Evolutionary conservation across 192 early-diverging fungal species (phyloP).

Genomic region (Linnemannia zychae): DNA sequence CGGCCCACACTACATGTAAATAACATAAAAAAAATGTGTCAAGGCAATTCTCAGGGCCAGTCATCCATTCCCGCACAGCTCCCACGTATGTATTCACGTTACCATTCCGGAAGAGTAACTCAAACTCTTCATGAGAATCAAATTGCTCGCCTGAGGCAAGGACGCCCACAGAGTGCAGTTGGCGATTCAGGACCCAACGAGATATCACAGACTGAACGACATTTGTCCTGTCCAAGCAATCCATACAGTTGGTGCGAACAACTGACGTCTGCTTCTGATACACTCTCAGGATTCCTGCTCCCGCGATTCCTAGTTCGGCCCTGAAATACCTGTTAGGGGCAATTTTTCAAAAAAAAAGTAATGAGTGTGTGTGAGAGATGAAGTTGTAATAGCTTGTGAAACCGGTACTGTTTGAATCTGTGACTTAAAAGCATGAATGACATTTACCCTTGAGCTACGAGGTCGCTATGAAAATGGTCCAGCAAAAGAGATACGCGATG

Average conservation of each 20-base stretch:
- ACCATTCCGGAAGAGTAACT: conserved; percentile 84
- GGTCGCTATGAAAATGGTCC: conserved; percentile 78
- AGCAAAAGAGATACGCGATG: conserved; percentile 89
- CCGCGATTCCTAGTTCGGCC: conserved; percentile 30
- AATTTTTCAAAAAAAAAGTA: not conserved
- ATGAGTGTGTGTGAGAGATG: not conserved
- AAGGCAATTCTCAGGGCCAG: not conserved
- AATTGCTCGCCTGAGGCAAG: conserved; percentile 71
- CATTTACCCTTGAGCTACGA: conserved; percentile 66
- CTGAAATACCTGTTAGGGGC: conserved; percentile 66
- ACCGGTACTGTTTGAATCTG: not conserved
- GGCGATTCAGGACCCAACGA: conserved; percentile 74
- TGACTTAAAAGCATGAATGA: not conserved
- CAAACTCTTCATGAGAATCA: conserved; percentile 76
- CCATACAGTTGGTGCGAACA: conserved; percentile 98
- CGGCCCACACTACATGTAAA: conserved; percentile 88
- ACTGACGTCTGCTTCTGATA: conserved; percentile 79
- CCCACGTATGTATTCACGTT: conserved; percentile 26
- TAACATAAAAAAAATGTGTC: not conserved
- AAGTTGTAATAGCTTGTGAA: not conserved
- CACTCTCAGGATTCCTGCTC: conserved; percentile 34
- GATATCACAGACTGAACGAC: conserved; percentile 96
- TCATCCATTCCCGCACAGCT: no score
- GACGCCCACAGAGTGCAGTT: conserved; percentile 78
- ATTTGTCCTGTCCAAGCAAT: conserved; percentile 99